Evolutionary conservation across 495 filamentous ascomycete species (phyloP).

Genomic region (Podospora pseudocomata): DNA sequence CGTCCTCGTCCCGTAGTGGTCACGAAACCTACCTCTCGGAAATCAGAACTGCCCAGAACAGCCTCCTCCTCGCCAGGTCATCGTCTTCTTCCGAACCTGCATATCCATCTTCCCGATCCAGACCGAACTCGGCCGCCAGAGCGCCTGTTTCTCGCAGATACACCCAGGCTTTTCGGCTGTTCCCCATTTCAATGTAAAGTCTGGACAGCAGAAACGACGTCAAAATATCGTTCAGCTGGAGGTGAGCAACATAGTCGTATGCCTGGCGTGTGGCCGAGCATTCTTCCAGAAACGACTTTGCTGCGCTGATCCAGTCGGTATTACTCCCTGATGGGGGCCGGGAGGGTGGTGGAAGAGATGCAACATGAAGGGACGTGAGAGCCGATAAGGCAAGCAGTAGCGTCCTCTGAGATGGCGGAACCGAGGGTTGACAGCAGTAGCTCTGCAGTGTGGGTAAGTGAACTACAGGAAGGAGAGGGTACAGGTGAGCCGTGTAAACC

Average conservation of each 20-base stretch:
- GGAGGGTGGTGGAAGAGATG: neutral
- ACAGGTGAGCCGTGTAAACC: slow-evolving; percentile 37
- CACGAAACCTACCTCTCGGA: slow-evolving; percentile 47
- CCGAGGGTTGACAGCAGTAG: slow-evolving; percentile 22
- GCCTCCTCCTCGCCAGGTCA: slow-evolving; percentile 28
- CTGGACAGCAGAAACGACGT: slow-evolving; percentile 36
- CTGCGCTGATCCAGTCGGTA: slow-evolving; percentile 15
- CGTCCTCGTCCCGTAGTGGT: neutral
- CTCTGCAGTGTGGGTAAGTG: slow-evolving; percentile 33
- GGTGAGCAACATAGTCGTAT: slow-evolving; percentile 37
- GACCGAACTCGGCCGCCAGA: slow-evolving; percentile 54
- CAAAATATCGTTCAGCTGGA: slow-evolving; percentile 30
- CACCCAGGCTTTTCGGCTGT: slow-evolving; percentile 49
- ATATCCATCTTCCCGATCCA: slow-evolving; percentile 46
- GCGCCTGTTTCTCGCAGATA: slow-evolving; percentile 62
- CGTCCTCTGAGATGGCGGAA: slow-evolving; percentile 30
- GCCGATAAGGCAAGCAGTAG: slow-evolving; percentile 35
- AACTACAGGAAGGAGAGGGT: slow-evolving; percentile 38
- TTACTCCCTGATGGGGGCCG: neutral
- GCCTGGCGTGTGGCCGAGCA: slow-evolving; percentile 29
- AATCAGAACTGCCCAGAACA: slow-evolving; percentile 65
- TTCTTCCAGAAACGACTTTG: slow-evolving; percentile 37
- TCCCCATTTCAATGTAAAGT: slow-evolving; percentile 36
- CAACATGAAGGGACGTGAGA: slow-evolving; percentile 22
- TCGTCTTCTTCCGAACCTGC: neutral